phyloP scores from a whole-genome alignment of 768 basidiomycete species.

The Tylopilus balloui region DNA sequence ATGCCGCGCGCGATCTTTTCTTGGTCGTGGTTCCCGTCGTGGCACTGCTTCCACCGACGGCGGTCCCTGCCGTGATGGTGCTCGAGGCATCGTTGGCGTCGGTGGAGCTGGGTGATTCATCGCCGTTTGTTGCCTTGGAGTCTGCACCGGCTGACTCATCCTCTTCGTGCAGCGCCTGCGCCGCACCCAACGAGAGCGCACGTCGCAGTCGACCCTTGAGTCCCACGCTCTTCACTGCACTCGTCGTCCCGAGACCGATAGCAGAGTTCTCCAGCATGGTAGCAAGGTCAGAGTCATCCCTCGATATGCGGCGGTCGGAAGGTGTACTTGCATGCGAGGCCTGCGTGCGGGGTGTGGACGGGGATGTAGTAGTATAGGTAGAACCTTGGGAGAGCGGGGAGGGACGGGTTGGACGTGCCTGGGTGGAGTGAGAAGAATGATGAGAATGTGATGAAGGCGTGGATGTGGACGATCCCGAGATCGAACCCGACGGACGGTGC shows the following conservation, averaged over 20 bases:
- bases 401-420: conserved; percentile 30
- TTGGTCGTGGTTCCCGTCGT: conserved; percentile 39
- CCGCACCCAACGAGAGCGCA: conserved; percentile 63
- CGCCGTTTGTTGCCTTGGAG: conserved; percentile 31
- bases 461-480: conserved; percentile 27
- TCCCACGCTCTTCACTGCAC: conserved; percentile 53
- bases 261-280: conserved; percentile 43
- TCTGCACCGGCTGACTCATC: conserved; percentile 14
- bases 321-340: conserved; percentile 44
- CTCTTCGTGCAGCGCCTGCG: conserved; percentile 50
- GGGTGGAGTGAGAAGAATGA: conserved; percentile 23
- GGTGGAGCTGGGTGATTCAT: conserved; percentile 25
- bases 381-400: conserved; percentile 33
- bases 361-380: conserved; percentile 18
- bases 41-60: conserved; percentile 12
- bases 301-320: conserved; percentile 71
- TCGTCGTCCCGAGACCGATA: conserved; percentile 34
- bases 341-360: conserved; percentile 22
- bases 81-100: conserved; percentile 26
- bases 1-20: conserved; percentile 68
- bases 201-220: conserved; percentile 75
- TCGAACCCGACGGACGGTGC: conserved; percentile 26
- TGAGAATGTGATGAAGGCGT: conserved; percentile 29
- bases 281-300: conserved; percentile 68
- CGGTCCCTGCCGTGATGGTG: conserved; percentile 38